Evolutionary conservation across 169 alveolate genomes (phyloP), one percentile per base, ranked within the genome.

Genomic region (Plasmodium billcollinsi): DNA sequence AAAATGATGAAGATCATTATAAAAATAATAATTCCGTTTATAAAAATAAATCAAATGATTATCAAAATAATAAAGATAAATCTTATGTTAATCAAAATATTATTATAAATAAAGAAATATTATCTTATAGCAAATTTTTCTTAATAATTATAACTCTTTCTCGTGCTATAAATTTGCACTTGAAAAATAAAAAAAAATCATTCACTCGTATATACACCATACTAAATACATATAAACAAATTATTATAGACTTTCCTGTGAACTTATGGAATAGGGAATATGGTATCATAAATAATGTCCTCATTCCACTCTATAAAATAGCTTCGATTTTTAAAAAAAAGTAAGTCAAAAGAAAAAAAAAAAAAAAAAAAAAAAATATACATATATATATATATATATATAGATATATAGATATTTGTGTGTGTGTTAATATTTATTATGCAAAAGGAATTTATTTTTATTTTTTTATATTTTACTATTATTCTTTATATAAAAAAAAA

Each of bases 101-200:
- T 11, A 21, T 56, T 14, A 86, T 86, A 20, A 86, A 24, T 63
- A 86, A 86, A 54, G 92, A 86, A 86, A 66, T 86, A 39, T 26
- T 86, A 14, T 86, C 92, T 14, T 86, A 86, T 66, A 86, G 92
- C 78, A 86, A 86, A 86, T 86, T 86, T 33, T 86, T 86, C 66
- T 47, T 86, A 12, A 74, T 86, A 26, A 72, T 86, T 12, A 49
- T 86, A 24, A 86, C 92, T 20, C 43, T 86, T 29, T 86, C 92
- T 61, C 92, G 92, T 61, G 88, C 88, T 29, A 70, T 86, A 58
- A 72, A 52, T 24, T 43, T 86, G n/a, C 92, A 86, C 20, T 71
- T 86, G 45, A 59, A 43, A 71, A 86, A 86, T 73, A 72, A 62
- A 65, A 72, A 72, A 61, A 70, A 86, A 71, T 59, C 92, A 9